Base-by-base conservation (phyloP, 2,329 filamentous ascomycete species). In the Colletotrichum tanaceti region DNA sequence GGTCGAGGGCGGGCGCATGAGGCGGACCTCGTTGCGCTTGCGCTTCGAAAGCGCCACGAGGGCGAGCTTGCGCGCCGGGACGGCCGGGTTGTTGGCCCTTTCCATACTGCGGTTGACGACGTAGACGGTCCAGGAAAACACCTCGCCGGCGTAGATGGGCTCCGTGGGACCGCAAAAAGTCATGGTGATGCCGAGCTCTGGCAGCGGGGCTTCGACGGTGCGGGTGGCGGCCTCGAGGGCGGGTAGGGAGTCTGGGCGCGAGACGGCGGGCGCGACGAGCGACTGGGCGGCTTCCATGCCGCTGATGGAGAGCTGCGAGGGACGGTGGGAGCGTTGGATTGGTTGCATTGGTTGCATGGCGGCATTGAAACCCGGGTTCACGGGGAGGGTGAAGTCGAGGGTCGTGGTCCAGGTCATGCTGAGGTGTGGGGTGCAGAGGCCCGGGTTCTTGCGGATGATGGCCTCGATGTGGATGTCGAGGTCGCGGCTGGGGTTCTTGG, bases 111-210 rank as follows among this genome's bases (percentile, higher is more conserved):
- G 88, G 77, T 95, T 96, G 71, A 93, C 90, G 44, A 94, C 89
- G 74, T 93, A 91, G 18, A 94, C 85, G 41, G 86, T 86, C 90
- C 93, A 93, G 47, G 83, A 82, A 76, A 96, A 94, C 58, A 89
- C 83, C 53, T 92, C 85, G 44, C 91, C 91, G 0, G 89, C 85
- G 65, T 82, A 84, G 28, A 93, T 83, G 61, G 85, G 82, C 24
- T 79, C 74, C 14, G 78, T 69, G 41, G 91, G 91, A 0, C 87
- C 89, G 6, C 86, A 87, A 75, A 96, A 90, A 47, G 91, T 93
- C 80, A 95, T 89, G 43, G 90, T 93, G 65, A 95, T 87, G 67
- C 91, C 91, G 58, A 92, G 87, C 68, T 91, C 86, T 3, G 86
- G 85, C 46, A 88, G 76, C 58, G 81, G 74, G 54, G 82, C 78